Percentiles rank a stretch among this genome's conserved stretches.
phyloP scores from a whole-genome alignment of 1,284 basidiomycete genomes.

The Xanthoconium separans region DNA sequence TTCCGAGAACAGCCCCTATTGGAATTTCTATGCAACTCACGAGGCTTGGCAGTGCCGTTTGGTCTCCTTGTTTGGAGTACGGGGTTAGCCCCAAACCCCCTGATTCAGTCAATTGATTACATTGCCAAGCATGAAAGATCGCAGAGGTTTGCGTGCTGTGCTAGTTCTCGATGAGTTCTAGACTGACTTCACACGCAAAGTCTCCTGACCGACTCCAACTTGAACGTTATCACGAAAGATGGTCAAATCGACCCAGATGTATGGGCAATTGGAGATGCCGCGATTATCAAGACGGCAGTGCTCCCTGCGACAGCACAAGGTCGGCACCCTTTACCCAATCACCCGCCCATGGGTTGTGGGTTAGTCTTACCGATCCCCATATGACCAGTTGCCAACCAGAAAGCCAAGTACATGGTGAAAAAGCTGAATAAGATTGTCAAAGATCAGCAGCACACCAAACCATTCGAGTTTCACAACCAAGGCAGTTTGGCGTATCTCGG shows the following conservation, averaged over 20 bases:
- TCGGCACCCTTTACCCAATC: slow-evolving; percentile 26
- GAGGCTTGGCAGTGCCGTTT: slow-evolving; percentile 56
- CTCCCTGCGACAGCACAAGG: slow-evolving; percentile 86
- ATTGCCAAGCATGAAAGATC: slow-evolving; percentile 64
- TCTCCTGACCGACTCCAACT: slow-evolving; percentile 59
- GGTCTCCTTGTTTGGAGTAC: slow-evolving; percentile 88
- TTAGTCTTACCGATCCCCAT: slow-evolving; percentile 16
- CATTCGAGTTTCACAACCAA: slow-evolving; percentile 69
- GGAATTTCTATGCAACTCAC: slow-evolving; percentile 17
- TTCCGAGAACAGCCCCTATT: slow-evolving; percentile 19
- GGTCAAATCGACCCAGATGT: slow-evolving; percentile 68
- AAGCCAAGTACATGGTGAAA: slow-evolving; percentile 71
- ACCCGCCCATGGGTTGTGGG: slow-evolving; percentile 32
- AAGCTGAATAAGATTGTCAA: slow-evolving; percentile 64
- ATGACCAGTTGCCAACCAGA: slow-evolving; percentile 72
- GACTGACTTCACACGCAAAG: slow-evolving; percentile 33
- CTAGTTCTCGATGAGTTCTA: slow-evolving; percentile 9
- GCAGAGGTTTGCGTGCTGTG: slow-evolving; percentile 45
- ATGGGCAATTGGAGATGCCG: slow-evolving; percentile 83
- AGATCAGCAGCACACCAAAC: slow-evolving; percentile 38
- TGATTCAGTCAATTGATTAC: slow-evolving; percentile 61
- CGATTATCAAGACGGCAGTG: slow-evolving; percentile 55
- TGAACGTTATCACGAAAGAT: slow-evolving; percentile 59
- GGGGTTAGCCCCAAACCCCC: slow-evolving; percentile 77
- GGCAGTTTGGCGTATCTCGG: slow-evolving; percentile 84